A percentile compares a stretch with the other conserved stretches of the same genome.
Conservation (phyloP, 2,329 filamentous ascomycete species). For the Mycosphaerelloides madeirae region DNA sequence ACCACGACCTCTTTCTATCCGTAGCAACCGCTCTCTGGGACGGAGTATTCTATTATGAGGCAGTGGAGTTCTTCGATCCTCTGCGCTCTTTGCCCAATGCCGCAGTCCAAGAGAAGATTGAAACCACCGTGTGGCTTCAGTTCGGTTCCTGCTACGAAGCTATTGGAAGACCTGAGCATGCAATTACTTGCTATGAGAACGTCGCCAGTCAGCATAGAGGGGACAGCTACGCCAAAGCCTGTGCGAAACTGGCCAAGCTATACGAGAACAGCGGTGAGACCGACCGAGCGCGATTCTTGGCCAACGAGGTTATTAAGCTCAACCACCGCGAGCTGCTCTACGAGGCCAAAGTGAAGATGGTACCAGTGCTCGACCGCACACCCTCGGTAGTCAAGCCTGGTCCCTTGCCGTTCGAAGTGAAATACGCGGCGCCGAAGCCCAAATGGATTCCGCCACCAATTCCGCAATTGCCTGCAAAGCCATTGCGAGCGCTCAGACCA, state of each 20-base stretch:
- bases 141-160: constrained; percentile 66
- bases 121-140: constrained; percentile 48
- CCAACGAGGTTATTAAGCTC: constrained; percentile 68
- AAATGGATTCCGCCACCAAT: neutral
- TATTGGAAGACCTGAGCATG: constrained; percentile 59
- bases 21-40: constrained; percentile 56
- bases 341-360: constrained; percentile 19
- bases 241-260: constrained; percentile 62
- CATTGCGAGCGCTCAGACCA: constrained; percentile 5
- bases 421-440: too few species aligned
- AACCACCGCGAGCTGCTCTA: constrained; percentile 33
- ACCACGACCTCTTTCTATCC: constrained; percentile 75
- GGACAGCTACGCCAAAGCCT: constrained; percentile 14
- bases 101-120: constrained; percentile 28
- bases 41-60: constrained; percentile 49
- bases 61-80: constrained; percentile 55
- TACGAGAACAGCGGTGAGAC: constrained; percentile 68
- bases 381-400: neutral
- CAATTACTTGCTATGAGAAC: constrained; percentile 71
- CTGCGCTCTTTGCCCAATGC: constrained; percentile 28
- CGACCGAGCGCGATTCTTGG: constrained; percentile 71
- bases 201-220: constrained; percentile 46
- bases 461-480: neutral
- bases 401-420: too few species aligned
- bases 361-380: constrained; percentile 5